A percentile compares a stretch with the other conserved stretches of the same genome.
Evolutionary conservation across 164 flowering plant genomes (phyloP).

Genomic region (Nymphaea thermarum): DNA sequence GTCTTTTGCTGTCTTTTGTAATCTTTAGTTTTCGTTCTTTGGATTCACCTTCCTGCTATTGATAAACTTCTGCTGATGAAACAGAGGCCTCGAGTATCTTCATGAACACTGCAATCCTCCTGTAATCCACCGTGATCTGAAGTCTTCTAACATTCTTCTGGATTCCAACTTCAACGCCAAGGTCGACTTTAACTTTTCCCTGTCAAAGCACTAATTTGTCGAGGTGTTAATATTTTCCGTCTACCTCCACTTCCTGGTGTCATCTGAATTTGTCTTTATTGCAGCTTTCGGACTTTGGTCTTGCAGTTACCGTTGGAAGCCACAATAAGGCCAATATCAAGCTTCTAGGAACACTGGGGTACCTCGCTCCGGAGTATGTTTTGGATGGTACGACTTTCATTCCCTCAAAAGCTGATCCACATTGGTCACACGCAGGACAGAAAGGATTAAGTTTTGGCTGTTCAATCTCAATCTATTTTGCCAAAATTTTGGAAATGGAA

Average conservation of each 20-base stretch:
- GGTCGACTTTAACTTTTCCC: slow-evolving; percentile 22
- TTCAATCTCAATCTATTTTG: too few relatives aligned
- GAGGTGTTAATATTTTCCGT: neutral
- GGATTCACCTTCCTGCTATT: neutral
- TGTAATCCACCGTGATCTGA: slow-evolving; percentile 95
- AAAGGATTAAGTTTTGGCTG: too few relatives aligned
- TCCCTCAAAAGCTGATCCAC: neutral
- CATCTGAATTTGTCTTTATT: neutral
- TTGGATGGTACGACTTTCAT: slow-evolving; percentile 59
- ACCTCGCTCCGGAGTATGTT: slow-evolving; percentile 93
- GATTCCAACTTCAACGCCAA: slow-evolving; percentile 89
- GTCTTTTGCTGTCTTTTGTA: slow-evolving; percentile 17
- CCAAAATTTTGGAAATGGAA: neutral
- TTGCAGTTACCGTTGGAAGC: slow-evolving; percentile 54
- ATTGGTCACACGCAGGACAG: neutral
- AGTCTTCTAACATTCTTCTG: slow-evolving; percentile 88
- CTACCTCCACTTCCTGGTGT: neutral
- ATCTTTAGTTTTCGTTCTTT: neutral
- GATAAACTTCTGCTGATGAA: slow-evolving; percentile 9
- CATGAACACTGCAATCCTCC: slow-evolving; percentile 87
- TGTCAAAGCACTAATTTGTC: too few relatives aligned
- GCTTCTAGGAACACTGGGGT: slow-evolving; percentile 88
- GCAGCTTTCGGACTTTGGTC: slow-evolving; percentile 94
- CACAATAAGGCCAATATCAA: slow-evolving; percentile 52
- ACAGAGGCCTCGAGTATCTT: slow-evolving; percentile 88